phyloP scores from a whole-genome alignment of 805 yeast species.

The Wickerhamomyces canadensis region DNA sequence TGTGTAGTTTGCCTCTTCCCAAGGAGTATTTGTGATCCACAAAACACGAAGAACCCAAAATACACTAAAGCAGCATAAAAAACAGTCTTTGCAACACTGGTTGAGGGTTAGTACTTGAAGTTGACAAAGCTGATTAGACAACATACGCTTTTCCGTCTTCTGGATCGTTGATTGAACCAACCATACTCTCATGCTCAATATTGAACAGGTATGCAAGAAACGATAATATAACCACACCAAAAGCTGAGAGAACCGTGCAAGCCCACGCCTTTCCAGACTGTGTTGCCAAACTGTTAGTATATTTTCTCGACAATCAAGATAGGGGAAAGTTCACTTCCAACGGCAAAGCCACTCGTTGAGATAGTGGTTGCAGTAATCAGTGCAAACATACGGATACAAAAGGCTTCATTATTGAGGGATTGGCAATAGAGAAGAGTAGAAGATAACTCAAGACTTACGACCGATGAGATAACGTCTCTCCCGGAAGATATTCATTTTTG shows the following conservation, averaged over 20 bases:
- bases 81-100: slow-evolving; percentile 74
- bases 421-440: too few species aligned
- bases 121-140: slow-evolving; percentile 15
- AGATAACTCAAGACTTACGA: too few species aligned
- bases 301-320: too few species aligned
- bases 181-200: slow-evolving; percentile 80
- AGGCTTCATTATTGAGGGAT: slow-evolving; percentile 35
- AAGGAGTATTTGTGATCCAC: slow-evolving; percentile 78
- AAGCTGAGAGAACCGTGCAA: slow-evolving; percentile 88
- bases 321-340: too few species aligned
- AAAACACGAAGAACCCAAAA: slow-evolving; percentile 72
- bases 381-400: slow-evolving; percentile 40
- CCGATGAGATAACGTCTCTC: too few species aligned
- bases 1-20: slow-evolving; percentile 44
- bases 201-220: slow-evolving; percentile 81
- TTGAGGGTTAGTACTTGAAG: slow-evolving; percentile 12
- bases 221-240: slow-evolving; percentile 83
- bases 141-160: slow-evolving; percentile 72
- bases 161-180: slow-evolving; percentile 89
- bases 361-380: too few species aligned
- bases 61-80: slow-evolving; percentile 87
- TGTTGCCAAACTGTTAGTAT: slow-evolving; percentile 2
- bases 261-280: slow-evolving; percentile 88
- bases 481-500: too few species aligned
- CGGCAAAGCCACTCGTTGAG: too few species aligned